These are phyloP conservation scores for Mucor lusitanicus DNA, from an alignment of 371 early-diverging fungal species.

Conservation along the genomic window DNA sequence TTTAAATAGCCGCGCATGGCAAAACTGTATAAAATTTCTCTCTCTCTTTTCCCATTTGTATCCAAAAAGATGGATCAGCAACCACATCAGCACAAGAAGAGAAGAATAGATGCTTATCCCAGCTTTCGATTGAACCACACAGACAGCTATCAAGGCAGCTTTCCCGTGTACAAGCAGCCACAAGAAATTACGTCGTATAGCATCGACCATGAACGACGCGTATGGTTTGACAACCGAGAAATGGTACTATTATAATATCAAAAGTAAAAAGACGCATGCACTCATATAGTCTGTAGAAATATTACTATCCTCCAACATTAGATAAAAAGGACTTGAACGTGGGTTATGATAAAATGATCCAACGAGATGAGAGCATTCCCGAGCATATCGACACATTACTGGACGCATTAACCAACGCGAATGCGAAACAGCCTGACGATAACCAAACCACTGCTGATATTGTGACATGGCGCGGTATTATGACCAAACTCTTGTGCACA, in stretches of 20 bases:
- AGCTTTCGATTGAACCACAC: neutral
- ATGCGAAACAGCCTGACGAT: slow-evolving; percentile 18
- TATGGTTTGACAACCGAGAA: slow-evolving; percentile 69
- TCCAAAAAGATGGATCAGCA: neutral
- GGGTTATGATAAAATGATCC: slow-evolving; percentile 64
- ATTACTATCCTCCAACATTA: slow-evolving; percentile 62
- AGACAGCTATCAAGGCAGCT: slow-evolving; percentile 4
- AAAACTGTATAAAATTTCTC: neutral
- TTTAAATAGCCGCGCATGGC: neutral
- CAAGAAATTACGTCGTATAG: slow-evolving; percentile 77
- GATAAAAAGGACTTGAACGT: slow-evolving; percentile 53
- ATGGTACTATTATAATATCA: no score
- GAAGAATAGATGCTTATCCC: neutral
- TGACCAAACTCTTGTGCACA: slow-evolving; percentile 81
- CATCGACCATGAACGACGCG: slow-evolving; percentile 64
- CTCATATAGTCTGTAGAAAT: slow-evolving; percentile 51
- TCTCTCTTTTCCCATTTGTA: neutral
- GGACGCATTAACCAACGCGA: slow-evolving; percentile 51
- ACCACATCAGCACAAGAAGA: neutral
- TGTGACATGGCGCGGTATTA: slow-evolving; percentile 80
- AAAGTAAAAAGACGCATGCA: neutral
- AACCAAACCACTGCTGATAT: slow-evolving; percentile 34
- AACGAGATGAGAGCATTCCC: slow-evolving; percentile 57
- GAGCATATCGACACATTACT: slow-evolving; percentile 87
- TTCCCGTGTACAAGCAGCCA: slow-evolving; percentile 69